phyloP scores from a whole-genome alignment of 495 filamentous ascomycete species.

The Acidomyces sp. region DNA sequence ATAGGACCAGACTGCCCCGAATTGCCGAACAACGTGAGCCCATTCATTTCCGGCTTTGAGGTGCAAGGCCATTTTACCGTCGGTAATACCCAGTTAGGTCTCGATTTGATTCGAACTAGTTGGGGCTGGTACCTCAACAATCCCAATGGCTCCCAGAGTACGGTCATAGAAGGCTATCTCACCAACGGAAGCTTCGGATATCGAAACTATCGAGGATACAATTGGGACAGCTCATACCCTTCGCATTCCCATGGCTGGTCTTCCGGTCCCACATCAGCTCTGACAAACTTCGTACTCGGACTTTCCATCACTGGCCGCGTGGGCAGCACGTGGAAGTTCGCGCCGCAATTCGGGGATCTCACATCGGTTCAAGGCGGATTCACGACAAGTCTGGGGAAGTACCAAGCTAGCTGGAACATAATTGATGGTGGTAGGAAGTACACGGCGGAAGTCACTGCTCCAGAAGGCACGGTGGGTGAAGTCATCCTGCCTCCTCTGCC shows the following conservation, averaged over 20 bases:
- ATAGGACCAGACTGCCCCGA: constrained; percentile 26
- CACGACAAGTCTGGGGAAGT: constrained; percentile 21
- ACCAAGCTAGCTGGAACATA: constrained; percentile 14
- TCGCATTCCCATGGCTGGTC: constrained; percentile 29
- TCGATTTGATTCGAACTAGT: constrained; percentile 24
- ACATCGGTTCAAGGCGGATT: constrained; percentile 23
- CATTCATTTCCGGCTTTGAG: constrained; percentile 28
- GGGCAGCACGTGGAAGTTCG: constrained; percentile 20
- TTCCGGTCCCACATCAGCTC: constrained; percentile 22
- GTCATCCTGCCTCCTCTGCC: constrained; percentile 11
- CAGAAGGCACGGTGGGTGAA: constrained; percentile 8
- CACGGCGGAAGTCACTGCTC: constrained; percentile 4
- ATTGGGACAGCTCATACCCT: constrained; percentile 21
- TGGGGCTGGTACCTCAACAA: constrained; percentile 32
- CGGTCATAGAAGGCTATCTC: constrained; percentile 28
- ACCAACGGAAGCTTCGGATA: constrained; percentile 25
- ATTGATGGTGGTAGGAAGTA: constrained; percentile 9
- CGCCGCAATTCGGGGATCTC: constrained; percentile 25
- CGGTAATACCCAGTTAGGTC: constrained; percentile 19
- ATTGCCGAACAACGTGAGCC: constrained; percentile 25
- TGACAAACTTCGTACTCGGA: constrained; percentile 25
- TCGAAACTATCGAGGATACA: constrained; percentile 16
- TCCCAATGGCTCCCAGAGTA: constrained; percentile 23
- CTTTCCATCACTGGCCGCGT: constrained; percentile 17
- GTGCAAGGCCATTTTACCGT: constrained; percentile 26